Conservation (phyloP, 2,329 filamentous ascomycete species). For the Neonectria ditissima region DNA sequence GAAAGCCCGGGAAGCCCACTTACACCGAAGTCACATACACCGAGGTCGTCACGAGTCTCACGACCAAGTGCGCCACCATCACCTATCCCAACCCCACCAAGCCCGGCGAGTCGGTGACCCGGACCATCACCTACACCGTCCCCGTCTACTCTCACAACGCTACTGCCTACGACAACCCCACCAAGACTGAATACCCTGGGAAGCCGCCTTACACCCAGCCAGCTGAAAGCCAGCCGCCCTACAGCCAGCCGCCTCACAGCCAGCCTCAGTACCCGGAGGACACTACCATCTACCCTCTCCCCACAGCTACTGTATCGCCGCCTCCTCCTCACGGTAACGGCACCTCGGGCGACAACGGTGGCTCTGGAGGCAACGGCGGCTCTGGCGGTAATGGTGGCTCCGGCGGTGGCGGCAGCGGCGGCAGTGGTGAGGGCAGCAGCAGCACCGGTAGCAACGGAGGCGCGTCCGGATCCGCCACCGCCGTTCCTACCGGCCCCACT, state of each 20-base stretch:
- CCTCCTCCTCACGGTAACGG: slow-evolving; percentile 28
- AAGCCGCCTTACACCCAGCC: slow-evolving; percentile 29
- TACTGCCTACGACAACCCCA: slow-evolving; percentile 21
- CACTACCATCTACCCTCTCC: slow-evolving; percentile 35
- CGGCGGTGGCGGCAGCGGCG: neutral
- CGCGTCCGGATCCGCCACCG: slow-evolving; percentile 27
- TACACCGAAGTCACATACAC: slow-evolving; percentile 20
- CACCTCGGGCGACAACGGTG: slow-evolving; percentile 32
- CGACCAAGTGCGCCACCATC: slow-evolving; percentile 44
- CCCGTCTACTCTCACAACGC: slow-evolving; percentile 34
- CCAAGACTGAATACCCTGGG: neutral
- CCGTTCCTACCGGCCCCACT: slow-evolving; percentile 29
- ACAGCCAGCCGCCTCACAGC: slow-evolving; percentile 31
- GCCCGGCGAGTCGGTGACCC: slow-evolving; percentile 38
- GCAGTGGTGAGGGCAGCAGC: slow-evolving; percentile 3
- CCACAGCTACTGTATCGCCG: slow-evolving; percentile 30
- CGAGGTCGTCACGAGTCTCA: slow-evolving; percentile 28
- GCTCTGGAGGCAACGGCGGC: slow-evolving; percentile 19
- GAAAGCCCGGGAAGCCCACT: slow-evolving; percentile 29
- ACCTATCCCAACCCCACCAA: slow-evolving; percentile 44
- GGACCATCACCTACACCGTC: slow-evolving; percentile 43
- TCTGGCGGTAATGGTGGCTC: slow-evolving; percentile 29
- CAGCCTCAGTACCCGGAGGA: slow-evolving; percentile 7
- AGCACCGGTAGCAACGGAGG: neutral
- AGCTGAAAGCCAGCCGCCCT: slow-evolving; percentile 34